A percentile compares a stretch with the other conserved stretches of the same genome.
Evolutionary conservation across 2,329 filamentous ascomycete species (phyloP).

Genomic region (Ceratocystis diversiconidia): DNA sequence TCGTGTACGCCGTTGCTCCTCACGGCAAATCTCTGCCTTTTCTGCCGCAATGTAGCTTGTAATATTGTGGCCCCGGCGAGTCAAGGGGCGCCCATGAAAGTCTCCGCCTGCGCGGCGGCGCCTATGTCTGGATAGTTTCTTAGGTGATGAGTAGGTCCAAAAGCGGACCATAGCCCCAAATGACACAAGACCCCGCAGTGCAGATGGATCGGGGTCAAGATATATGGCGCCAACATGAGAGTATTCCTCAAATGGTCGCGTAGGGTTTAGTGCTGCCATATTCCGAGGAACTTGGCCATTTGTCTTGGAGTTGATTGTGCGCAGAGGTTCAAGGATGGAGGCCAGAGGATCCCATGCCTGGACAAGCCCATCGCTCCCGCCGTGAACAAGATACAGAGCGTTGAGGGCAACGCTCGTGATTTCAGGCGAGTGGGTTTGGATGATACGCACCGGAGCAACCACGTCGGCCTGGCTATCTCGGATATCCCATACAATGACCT

Average conservation of each 20-base stretch:
- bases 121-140: constrained; percentile 62
- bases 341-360: constrained; percentile 95
- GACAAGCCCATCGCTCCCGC: constrained; percentile 85
- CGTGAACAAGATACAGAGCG: constrained; percentile 77
- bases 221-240: constrained; percentile 63
- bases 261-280: constrained; percentile 37
- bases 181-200: constrained; percentile 72
- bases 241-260: constrained; percentile 56
- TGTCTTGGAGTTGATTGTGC: constrained; percentile 76
- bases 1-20: constrained; percentile 51
- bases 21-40: constrained; percentile 60
- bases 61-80: constrained; percentile 45
- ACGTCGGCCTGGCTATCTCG: constrained; percentile 39
- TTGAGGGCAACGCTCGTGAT: constrained; percentile 73
- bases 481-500: constrained; percentile 73
- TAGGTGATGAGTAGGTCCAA: constrained; percentile 83
- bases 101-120: constrained; percentile 60
- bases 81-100: constrained; percentile 35
- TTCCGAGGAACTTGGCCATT: constrained; percentile 70
- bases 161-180: constrained; percentile 79
- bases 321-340: constrained; percentile 61
- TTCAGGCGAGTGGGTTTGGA: constrained; percentile 80
- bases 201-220: constrained; percentile 75
- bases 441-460: constrained; percentile 59
- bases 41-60: constrained; percentile 80